Evolutionary conservation across 2,329 filamentous ascomycete species (phyloP).

Genomic region (Sclerotinia trifoliorum): DNA sequence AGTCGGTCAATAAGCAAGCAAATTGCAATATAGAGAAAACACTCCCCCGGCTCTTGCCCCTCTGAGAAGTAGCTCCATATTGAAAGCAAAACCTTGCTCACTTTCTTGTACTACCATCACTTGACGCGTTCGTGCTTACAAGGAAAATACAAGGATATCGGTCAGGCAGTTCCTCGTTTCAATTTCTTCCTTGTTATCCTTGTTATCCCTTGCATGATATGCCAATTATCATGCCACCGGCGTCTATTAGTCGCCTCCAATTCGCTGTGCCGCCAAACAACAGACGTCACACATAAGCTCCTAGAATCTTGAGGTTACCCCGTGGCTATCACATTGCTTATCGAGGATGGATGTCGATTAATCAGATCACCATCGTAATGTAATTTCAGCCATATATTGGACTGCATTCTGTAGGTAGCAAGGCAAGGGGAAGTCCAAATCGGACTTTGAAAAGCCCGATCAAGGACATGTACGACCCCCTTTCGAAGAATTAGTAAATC

Average conservation of each 20-base stretch:
- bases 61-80: neutral
- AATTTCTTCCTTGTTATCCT: neutral
- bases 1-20: neutral
- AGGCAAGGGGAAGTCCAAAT: neutral
- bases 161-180: neutral
- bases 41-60: neutral
- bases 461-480: conserved; percentile 10
- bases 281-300: conserved; percentile 20
- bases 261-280: conserved; percentile 18
- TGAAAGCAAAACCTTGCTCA: neutral
- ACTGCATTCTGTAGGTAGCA: neutral
- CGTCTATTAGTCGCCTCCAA: conserved; percentile 21
- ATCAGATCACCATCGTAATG: conserved; percentile 16
- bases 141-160: neutral
- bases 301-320: conserved; percentile 1
- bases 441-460: conserved; percentile 9
- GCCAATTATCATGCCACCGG: conserved; percentile 11
- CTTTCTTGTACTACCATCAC: conserved; percentile 3
- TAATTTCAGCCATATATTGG: neutral
- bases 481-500: conserved; percentile 20
- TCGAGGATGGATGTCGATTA: conserved; percentile 29
- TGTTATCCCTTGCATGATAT: neutral
- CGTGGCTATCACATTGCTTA: conserved; percentile 24
- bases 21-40: conserved; percentile 11
- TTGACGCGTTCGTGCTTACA: conserved; percentile 8